Conservation (phyloP, 2,329 filamentous ascomycete genomes). For the Emericellopsis atlantica region DNA sequence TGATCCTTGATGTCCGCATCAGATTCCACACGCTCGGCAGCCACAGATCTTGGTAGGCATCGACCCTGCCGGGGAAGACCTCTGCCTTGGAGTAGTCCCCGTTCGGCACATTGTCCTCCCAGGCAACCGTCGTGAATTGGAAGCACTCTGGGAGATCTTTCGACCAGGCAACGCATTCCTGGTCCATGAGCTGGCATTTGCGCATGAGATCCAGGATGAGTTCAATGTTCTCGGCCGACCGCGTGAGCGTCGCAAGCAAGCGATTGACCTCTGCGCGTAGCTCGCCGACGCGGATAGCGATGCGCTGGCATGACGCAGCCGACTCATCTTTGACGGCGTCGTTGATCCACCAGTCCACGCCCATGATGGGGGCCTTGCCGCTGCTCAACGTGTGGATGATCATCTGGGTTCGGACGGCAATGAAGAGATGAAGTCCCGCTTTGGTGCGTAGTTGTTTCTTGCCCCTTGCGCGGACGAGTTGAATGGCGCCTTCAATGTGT, state of each 20-base stretch:
- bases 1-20: slow-evolving; percentile 37
- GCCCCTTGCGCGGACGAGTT: slow-evolving; percentile 44
- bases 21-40: slow-evolving; percentile 46
- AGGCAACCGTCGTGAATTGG: slow-evolving; percentile 38
- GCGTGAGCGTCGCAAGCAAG: slow-evolving; percentile 30
- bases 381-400: slow-evolving; percentile 44
- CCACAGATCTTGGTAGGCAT: slow-evolving; percentile 46
- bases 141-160: slow-evolving; percentile 35
- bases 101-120: slow-evolving; percentile 37
- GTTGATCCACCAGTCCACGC: slow-evolving; percentile 46
- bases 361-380: slow-evolving; percentile 38
- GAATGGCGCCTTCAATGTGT: slow-evolving; percentile 51
- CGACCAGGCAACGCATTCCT: slow-evolving; percentile 38
- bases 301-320: slow-evolving; percentile 33
- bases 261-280: slow-evolving; percentile 40
- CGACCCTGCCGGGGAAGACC: slow-evolving; percentile 47
- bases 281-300: slow-evolving; percentile 41
- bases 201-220: slow-evolving; percentile 38
- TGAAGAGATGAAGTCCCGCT: slow-evolving; percentile 41
- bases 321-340: slow-evolving; percentile 36
- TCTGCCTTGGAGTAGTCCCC: slow-evolving; percentile 40
- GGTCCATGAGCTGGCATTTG: slow-evolving; percentile 37
- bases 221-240: slow-evolving; percentile 35
- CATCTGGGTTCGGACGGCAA: slow-evolving; percentile 48
- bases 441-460: slow-evolving; percentile 40